Conservation (phyloP, 305 asterid genomes). For the Solanum hybrid region DNA sequence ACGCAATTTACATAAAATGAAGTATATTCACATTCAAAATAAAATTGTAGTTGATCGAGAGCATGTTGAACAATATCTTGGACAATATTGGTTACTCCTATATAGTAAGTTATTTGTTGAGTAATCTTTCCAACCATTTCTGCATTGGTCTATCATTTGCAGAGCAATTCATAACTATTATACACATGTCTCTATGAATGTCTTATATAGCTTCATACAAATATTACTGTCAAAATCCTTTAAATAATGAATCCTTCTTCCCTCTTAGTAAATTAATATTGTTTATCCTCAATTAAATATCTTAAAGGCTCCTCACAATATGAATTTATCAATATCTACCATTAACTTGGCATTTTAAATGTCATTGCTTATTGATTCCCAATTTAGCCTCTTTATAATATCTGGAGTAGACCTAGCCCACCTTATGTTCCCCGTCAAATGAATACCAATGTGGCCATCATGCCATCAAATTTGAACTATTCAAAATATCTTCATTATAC, state of each 20-base stretch:
- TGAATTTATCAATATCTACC: background rate
- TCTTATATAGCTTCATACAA: background rate
- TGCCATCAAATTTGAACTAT: background rate
- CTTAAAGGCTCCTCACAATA: background rate
- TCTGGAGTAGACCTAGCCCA: background rate
- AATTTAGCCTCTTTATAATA: background rate
- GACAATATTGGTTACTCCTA: background rate
- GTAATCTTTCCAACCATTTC: background rate
- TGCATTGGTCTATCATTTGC: background rate
- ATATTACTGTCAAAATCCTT: background rate
- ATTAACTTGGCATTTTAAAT: background rate
- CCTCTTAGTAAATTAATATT: background rate
- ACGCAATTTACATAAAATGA: too few relatives aligned
- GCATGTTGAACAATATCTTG: too few relatives aligned
- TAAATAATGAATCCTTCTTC: background rate
- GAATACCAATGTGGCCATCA: background rate
- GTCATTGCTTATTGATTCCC: background rate
- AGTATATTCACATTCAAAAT: too few relatives aligned
- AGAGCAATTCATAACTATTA: background rate
- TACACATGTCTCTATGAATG: background rate
- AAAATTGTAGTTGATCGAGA: too few relatives aligned
- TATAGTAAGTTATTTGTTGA: background rate
- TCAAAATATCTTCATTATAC: background rate
- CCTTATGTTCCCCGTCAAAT: background rate
- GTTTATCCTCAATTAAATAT: background rate